Conservation (phyloP, 306 rosid genomes). For the Corylus americana region DNA sequence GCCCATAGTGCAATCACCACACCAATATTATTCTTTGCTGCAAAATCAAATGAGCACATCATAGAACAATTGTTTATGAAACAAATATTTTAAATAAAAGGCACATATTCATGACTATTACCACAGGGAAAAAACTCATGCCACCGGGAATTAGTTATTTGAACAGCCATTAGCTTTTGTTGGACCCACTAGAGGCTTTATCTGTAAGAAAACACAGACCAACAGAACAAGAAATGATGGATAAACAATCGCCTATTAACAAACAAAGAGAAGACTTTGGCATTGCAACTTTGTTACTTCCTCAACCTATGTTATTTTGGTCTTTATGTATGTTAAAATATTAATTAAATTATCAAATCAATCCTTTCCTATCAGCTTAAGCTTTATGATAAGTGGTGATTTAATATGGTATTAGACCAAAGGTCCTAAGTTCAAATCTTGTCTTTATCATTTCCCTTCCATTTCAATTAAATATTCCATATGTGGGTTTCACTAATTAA, state of each 20-base stretch:
- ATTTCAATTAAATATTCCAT: too few species aligned
- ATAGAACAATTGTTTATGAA: slow-evolving; percentile 21
- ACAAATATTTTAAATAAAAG: slow-evolving; percentile 19
- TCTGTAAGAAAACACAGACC: slow-evolving; percentile 46
- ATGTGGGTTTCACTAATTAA: too few species aligned
- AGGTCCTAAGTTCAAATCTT: too few species aligned
- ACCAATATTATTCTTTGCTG: slow-evolving; percentile 92
- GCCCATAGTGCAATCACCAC: slow-evolving; percentile 97
- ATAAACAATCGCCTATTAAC: neutral
- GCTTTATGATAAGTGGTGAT: too few species aligned
- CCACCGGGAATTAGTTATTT: slow-evolving; percentile 73
- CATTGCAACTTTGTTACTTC: neutral
- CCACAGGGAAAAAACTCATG: slow-evolving; percentile 97
- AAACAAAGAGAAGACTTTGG: neutral
- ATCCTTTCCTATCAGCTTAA: too few species aligned
- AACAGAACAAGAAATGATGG: neutral
- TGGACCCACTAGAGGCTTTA: slow-evolving; percentile 88
- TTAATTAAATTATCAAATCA: too few species aligned
- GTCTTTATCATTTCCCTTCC: too few species aligned
- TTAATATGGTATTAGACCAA: too few species aligned
- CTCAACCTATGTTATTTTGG: neutral
- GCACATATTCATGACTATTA: slow-evolving; percentile 27
- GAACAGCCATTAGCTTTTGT: slow-evolving; percentile 87
- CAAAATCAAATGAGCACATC: slow-evolving; percentile 39
- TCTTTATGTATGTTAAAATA: neutral